Evolutionary conservation across 768 basidiomycete genomes (phyloP), one percentile per base, ranked within the genome.

Genomic region (Boletus speciosus): DNA sequence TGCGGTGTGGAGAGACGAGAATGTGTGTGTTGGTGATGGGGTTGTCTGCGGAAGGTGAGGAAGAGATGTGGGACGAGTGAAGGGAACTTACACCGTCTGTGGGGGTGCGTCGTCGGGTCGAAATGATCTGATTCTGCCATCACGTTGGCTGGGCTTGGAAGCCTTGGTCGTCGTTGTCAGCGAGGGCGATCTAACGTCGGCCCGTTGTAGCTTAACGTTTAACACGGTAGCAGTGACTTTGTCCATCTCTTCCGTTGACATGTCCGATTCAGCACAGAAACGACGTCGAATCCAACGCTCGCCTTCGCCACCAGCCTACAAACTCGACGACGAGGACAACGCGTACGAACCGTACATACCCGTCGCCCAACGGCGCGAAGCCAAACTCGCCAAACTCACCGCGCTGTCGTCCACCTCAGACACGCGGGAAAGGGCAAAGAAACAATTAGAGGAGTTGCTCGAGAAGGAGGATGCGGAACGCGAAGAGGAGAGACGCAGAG

Each of bases 1-100:
- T 91, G 48, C 94, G 87, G 69, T 96, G 93, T 0, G 93, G 91
- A 37, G 92, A 93, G 35, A 93, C 88, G 34, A 95, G 83, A 51
- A 93, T 74, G 65, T 90, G 78, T 61, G 86, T 86, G 54, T 82
- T 79, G 1, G 81, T 84, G 54, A 95, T 79, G 4, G 93, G 90
- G 63, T 95, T 95, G 66, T 81, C 91, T 93, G 63, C 14, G 43
- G 51, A 48, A 21, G 25, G 36, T 63, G 29, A 52, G 47, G 23
- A 42, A n/a, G 49, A 2, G 32, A 9, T 1, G 35, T 25, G 2
- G 40, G 42, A 44, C 4, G 56, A 4, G 31, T 3, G 38, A 47
- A 35, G 34, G 23, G 10, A 11, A 71, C 82, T 62, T 69, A 88
- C 87, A 78, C 55, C 88, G 80, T 54, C 88, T 80, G 66, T 90